phyloP scores from a whole-genome alignment of 176 grass and related monocot genomes.

The Eleusine indica region DNA sequence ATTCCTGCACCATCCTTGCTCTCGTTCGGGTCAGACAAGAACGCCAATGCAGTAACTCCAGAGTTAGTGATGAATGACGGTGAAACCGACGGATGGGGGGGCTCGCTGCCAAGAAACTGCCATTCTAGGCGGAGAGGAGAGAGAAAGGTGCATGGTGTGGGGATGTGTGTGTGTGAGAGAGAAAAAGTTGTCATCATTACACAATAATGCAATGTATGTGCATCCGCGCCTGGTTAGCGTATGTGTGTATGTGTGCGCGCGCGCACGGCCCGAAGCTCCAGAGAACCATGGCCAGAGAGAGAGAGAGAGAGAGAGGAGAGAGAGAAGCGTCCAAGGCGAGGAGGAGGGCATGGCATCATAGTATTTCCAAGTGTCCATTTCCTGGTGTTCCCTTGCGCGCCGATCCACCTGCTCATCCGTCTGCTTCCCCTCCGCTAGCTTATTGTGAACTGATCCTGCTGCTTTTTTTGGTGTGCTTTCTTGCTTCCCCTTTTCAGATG shows the following conservation, averaged over 20 bases:
- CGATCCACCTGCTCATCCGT: constrained; percentile 46
- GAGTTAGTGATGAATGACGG: constrained; percentile 47
- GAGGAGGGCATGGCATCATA: constrained; percentile 41
- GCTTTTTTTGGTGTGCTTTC: constrained; percentile 51
- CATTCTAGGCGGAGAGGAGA: constrained; percentile 40
- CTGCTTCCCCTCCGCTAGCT: constrained; percentile 17
- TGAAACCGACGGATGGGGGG: constrained; percentile 36
- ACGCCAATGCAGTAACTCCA: constrained; percentile 61
- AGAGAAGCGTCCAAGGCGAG: constrained; percentile 32
- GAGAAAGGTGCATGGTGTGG: constrained; percentile 45
- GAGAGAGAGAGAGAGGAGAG: background rate
- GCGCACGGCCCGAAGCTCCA: constrained; percentile 57
- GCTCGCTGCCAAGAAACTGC: constrained; percentile 59
- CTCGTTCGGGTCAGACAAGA: constrained; percentile 53
- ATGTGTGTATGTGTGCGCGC: constrained; percentile 25
- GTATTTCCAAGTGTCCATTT: constrained; percentile 41
- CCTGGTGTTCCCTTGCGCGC: constrained; percentile 47
- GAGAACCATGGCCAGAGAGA: constrained; percentile 5
- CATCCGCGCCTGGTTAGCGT: constrained; percentile 56
- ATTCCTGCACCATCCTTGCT: constrained; percentile 9
- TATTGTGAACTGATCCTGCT: constrained; percentile 35
- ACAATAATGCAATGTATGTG: constrained; percentile 70
- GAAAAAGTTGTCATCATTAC: constrained; percentile 75
- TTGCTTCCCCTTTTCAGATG: constrained; percentile 54
- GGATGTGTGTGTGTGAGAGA: constrained; percentile 53